Evolutionary conservation across 441 rosid genomes (phyloP), one percentile per base, ranked within the genome.

Genomic region (Pelargonium citronellum): DNA sequence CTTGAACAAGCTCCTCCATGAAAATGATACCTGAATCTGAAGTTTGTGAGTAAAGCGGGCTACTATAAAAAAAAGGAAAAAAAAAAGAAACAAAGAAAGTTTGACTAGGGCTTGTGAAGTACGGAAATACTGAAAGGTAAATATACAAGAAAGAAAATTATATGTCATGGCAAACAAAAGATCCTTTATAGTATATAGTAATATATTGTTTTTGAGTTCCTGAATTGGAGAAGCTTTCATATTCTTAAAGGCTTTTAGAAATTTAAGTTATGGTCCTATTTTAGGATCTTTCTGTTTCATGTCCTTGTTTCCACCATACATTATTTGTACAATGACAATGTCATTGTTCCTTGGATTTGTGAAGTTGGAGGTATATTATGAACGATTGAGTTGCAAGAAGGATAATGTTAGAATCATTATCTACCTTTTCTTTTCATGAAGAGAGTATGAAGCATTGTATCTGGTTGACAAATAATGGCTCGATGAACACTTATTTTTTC

Each of bases 1-100:
- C 34, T 68, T 87, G 75, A 78, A 75, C 71, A 79, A 81, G 69
- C 81, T 87, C 53, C 74, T 83, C 27, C 78, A 67, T 34, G 82
- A 77, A 53, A 70, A 57, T 53, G 66, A 73, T 67, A 69, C 70
- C 7, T 70, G 67, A 84, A 69, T 68, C 7, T 70, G 67, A 84
- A 49, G 61, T 64, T 17, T 63, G 16, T 44, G n/a, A 53, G 20
- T 53, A 10, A 69, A 9, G 37, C 11, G 10, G 8, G 8, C 2
- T 66, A 9, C 16, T 34, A 63, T 24, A 63, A 22, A 63, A 22
- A 19, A 62, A 19, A n/a, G n/a, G n/a, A n/a, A n/a, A n/a, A n/a
- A n/a, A n/a, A n/a, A n/a, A n/a, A n/a, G n/a, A n/a, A 15, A 49
- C 58, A 58, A 13, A 9, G 13, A 72, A 53, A 22, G 66, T 11